Base-by-base conservation (phyloP, 345 rosid species). In the Lagerstroemia speciosa region DNA sequence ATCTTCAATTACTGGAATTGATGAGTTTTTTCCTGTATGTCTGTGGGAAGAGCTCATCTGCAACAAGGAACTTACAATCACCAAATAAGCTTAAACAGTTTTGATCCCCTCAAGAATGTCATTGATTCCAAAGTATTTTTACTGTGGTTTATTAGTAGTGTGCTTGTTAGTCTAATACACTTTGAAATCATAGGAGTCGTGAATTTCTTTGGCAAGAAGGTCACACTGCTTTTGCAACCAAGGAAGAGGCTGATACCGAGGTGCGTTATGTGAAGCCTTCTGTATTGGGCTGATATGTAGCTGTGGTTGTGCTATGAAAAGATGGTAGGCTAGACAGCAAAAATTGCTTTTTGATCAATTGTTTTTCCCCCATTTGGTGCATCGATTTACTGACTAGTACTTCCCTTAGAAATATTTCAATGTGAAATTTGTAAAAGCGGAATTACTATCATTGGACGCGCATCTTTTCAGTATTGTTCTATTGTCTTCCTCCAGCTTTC, bases 201-300 rank as follows among this genome's bases (percentile, higher is more conserved):
- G 98, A 94, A 71, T 94, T 94, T 75, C 95, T 94, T 36, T 94
- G 98, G 99, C 99, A 94, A 81, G 99, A 91, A 83, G 99, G 99
- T 52, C 98, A 94, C 79, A 89, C 99, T 79, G 98, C 96, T 64
- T 94, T 89, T 60, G 96, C 97, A 71, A 78, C 95, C 19, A 83
- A 87, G 73, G 81, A 75, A 66, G 96, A 94, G 80, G 96, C 99
- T 68, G 98, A 91, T 72, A 76, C 79, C 38, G 99, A 94, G 99
- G 99, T 89, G 73, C 55, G 52, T 37, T 33, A 26, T 62, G 8
- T 22, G 11, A 37, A 37, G 31, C 20, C 19, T 27, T 58, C 29
- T 58, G 14, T 53, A 7, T 53, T 53, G 3, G 27, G 26, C 27
- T 24, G 11, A 52, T 52, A 52, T 7, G 17, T 46, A 8, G 53